Base-by-base conservation (phyloP, 495 filamentous ascomycete genomes). In the Tuber borchii region DNA sequence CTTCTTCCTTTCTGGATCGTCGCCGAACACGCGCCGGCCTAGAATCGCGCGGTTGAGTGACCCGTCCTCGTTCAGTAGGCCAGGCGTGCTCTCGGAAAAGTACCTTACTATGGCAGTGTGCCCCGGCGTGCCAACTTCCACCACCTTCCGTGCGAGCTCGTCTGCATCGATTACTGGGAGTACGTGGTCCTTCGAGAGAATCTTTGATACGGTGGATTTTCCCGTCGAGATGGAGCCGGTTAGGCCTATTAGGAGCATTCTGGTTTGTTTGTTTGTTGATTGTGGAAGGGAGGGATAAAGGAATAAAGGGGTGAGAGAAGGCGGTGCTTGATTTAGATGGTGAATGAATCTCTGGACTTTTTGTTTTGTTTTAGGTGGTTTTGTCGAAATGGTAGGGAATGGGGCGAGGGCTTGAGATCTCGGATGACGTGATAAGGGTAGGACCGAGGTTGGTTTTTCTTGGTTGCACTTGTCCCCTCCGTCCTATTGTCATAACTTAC, bases 141-240 rank as follows among this genome's bases (percentile, higher is more conserved):
- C 94, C 76, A 97, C 95, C 79, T 93, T 86, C 79, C 93, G 93
- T 73, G 95, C 93, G 79, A 98, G 86, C 42, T 94, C 83, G 87
- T 99, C 96, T 80, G 95, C 93, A 85, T 99, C 95, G 87, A 99
- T 92, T 82, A 98, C 89, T 83, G 95, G 95, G 83, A 98, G 89
- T 80, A 88, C 88, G 87, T 97, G 91, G 17, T 94, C 94, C 0
- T 87, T 85, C 73, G 90, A 88, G 84, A 99, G 93, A 80, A 97
- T 86, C 74, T 86, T 83, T 56, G 95, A 97, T 78, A 97, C 95
- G 78, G 96, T 99, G 46, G 94, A 96, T 89, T 99, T 99, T 83
- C 96, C 95, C 5, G 96, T 98, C 48, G 95, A 95, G 83, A 99
- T 97, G 76, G 94, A 97, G 85, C 95, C 95, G 48, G 95, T 99